Evolutionary conservation across 2,329 filamentous ascomycete genomes (phyloP).

Genomic region (Elsinoe australis): DNA sequence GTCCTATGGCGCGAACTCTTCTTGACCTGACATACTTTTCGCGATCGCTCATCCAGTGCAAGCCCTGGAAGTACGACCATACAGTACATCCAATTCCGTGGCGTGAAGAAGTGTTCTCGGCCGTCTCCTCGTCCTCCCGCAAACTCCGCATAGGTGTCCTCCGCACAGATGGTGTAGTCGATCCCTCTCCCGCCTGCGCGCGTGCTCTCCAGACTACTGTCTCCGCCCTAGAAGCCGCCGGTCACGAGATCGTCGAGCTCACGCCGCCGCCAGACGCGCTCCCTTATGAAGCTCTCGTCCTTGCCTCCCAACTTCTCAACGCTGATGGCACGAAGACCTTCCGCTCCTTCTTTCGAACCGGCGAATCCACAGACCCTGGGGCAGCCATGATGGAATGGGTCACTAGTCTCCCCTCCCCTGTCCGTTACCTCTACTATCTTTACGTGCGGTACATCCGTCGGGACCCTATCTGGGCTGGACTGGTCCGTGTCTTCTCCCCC

Average conservation of each 20-base stretch:
- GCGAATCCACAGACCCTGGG: constrained; percentile 73
- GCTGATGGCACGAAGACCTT: constrained; percentile 77
- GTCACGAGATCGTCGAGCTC: constrained; percentile 65
- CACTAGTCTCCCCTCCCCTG: constrained; percentile 61
- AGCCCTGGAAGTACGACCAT: constrained; percentile 84
- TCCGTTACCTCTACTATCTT: constrained; percentile 81
- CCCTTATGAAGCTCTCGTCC: constrained; percentile 65
- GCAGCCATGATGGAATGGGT: constrained; percentile 67
- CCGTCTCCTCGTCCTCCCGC: constrained; percentile 54
- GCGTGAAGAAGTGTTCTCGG: constrained; percentile 56
- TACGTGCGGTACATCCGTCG: constrained; percentile 78
- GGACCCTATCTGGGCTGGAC: constrained; percentile 68
- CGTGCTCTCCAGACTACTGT: constrained; percentile 67
- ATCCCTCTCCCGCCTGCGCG: constrained; percentile 75
- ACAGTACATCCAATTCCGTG: constrained; percentile 79
- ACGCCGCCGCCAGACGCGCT: constrained; percentile 53
- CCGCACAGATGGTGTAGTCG: constrained; percentile 64
- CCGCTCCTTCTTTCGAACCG: constrained; percentile 64
- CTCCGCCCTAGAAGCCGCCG: constrained; percentile 58
- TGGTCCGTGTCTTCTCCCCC: constrained; percentile 64
- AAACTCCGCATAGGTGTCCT: constrained; percentile 67
- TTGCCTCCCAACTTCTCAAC: constrained; percentile 75
- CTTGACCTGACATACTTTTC: constrained; percentile 81
- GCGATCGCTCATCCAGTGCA: constrained; percentile 65
- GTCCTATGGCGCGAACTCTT: constrained; percentile 82